These are phyloP conservation scores for Colletotrichum sp. DNA, from an alignment of 2,329 filamentous ascomycete genomes.

Conservation along the genomic window DNA sequence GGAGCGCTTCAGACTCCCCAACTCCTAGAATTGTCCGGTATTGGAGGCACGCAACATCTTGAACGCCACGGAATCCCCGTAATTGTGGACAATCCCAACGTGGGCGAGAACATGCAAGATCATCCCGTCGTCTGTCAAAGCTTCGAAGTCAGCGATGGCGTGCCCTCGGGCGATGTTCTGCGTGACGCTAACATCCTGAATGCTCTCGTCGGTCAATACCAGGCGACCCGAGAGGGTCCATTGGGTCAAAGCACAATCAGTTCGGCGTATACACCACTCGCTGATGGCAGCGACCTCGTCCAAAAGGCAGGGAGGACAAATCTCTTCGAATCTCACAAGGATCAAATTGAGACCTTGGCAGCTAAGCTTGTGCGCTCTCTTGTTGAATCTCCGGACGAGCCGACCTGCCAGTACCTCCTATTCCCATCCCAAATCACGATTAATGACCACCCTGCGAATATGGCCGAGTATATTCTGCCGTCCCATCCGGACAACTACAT, in stretches of 20 bases:
- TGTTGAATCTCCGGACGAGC: slow-evolving; percentile 31
- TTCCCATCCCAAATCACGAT: slow-evolving; percentile 35
- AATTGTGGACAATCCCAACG: slow-evolving; percentile 36
- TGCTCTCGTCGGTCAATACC: slow-evolving; percentile 37
- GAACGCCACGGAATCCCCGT: slow-evolving; percentile 32
- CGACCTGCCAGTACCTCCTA: slow-evolving; percentile 37
- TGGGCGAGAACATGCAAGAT: slow-evolving; percentile 46
- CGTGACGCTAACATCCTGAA: slow-evolving; percentile 36
- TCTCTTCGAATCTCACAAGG: slow-evolving; percentile 26
- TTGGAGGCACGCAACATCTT: slow-evolving; percentile 39
- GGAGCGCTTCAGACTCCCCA: slow-evolving; percentile 46
- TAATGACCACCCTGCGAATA: slow-evolving; percentile 26
- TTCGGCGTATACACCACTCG: slow-evolving; percentile 35
- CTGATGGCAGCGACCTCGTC: slow-evolving; percentile 31
- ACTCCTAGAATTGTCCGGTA: slow-evolving; percentile 47
- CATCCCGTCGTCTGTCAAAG: slow-evolving; percentile 40
- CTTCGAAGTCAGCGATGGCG: slow-evolving; percentile 46
- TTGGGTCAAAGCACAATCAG: slow-evolving; percentile 32
- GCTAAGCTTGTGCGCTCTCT: slow-evolving; percentile 29
- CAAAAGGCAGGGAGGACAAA: slow-evolving; percentile 25
- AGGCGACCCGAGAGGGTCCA: slow-evolving; percentile 34
- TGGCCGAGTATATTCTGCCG: slow-evolving; percentile 25
- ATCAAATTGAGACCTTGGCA: slow-evolving; percentile 3
- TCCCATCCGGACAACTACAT: slow-evolving; percentile 52
- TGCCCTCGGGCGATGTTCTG: slow-evolving; percentile 40